Evolutionary conservation across 164 flowering plant species (phyloP), one percentile per base, ranked within the genome.

Genomic region (Nymphaea colorata): DNA sequence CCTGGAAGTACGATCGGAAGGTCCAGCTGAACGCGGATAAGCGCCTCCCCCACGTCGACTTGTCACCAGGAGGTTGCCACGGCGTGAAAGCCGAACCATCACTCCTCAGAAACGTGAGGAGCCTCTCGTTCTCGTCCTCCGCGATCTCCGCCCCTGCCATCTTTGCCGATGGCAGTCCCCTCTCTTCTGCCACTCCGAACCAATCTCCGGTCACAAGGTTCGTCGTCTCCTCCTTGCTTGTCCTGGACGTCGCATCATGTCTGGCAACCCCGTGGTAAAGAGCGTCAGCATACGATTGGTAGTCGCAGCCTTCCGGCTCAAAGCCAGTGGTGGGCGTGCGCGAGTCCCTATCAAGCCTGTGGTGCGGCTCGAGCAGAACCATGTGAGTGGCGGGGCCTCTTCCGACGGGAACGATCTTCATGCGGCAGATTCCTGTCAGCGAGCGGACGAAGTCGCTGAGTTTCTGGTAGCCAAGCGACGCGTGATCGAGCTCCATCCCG

Each of bases 401-500:
- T 11, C 83, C 77, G 51, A 71, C 71, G 2, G 85, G 82, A 41
- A 81, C 83, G 42, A 66, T 62, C 70, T 81, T 75, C 74, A 82
- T 75, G 43, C 67, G 74, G 67, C 87, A 86, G 53, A 82, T 59
- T 0, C 76, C 79, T 7, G 86, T 68, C 51, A 79, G 67, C 63
- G 79, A 82, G 44, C 69, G 69, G 70, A 86, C 68, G 69, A 86
- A 86, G 41, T 86, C 84, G 67, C 87, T 85, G 44, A 86, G 87
- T 75, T 85, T 86, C 7, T 62, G 16, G 76, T 73, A 81, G 63
- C 91, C 91, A 47, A 86, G 73, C 66, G 91, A 81, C 15, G 78
- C 66, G 64, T 86, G 91, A 71, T 86, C 84, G 44, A 86, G 78
- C 61, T 86, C 86, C 41, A 81, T 61, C 69, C 85, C 83, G 70